Percentiles rank a stretch among this genome's conserved stretches.
Conservation (phyloP, 257 asterid species). For the Eustoma russellianum region DNA sequence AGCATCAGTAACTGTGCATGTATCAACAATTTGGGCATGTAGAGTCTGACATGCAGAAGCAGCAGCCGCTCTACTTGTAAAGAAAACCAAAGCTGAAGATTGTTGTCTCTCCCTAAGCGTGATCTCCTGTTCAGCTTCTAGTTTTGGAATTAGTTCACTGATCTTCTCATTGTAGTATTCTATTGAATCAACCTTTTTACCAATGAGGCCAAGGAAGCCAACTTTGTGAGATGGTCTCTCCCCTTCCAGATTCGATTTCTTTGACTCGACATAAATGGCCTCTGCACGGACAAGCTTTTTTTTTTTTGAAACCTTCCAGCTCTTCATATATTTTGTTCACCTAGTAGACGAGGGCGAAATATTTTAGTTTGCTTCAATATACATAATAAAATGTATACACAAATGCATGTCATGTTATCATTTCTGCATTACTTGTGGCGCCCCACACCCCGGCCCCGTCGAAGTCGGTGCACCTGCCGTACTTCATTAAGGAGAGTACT, state of each 20-base stretch:
- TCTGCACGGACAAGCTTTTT: conserved; percentile 82
- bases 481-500: too few species aligned
- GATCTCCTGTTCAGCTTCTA: conserved; percentile 66
- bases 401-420: too few species aligned
- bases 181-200: conserved; percentile 70
- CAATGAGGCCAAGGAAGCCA: conserved; percentile 70
- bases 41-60: conserved; percentile 82
- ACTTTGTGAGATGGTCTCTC: conserved; percentile 51
- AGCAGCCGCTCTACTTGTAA: conserved; percentile 62
- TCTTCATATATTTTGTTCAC: conserved; percentile 59
- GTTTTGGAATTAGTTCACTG: conserved; percentile 37
- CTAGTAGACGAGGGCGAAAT: conserved; percentile 21
- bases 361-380: too few species aligned
- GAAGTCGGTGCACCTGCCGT: too few species aligned
- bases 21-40: conserved; percentile 60
- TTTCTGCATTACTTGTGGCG: too few species aligned
- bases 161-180: conserved; percentile 62
- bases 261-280: conserved; percentile 45
- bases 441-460: too few species aligned
- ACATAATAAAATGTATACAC: too few species aligned
- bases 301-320: conserved; percentile 59
- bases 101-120: conserved; percentile 73
- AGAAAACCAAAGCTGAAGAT: conserved; percentile 67
- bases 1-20: conserved; percentile 73
- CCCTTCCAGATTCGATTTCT: conserved; percentile 51